A percentile compares a stretch with the other conserved stretches of the same genome.
Evolutionary conservation across 2,329 filamentous ascomycete species (phyloP).

Genomic region (Eurotiales sp.): DNA sequence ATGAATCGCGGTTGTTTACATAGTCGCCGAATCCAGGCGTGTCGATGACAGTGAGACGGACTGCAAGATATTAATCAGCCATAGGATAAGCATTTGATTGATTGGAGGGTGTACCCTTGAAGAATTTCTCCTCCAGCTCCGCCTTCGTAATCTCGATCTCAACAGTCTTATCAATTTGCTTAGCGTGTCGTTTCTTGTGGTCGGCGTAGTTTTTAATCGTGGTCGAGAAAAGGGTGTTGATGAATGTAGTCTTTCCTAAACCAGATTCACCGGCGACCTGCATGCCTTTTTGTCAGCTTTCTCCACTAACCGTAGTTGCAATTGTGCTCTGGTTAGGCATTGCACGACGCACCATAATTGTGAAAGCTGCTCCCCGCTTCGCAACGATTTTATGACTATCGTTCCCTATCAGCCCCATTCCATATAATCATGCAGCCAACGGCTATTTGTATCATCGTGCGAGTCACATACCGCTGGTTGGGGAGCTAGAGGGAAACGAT

Average conservation of each 20-base stretch:
- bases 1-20: conserved; percentile 99
- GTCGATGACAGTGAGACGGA: conserved; percentile 97
- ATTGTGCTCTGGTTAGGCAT: conserved; percentile 1
- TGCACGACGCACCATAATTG: conserved; percentile 79
- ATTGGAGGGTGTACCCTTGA: conserved; percentile 74
- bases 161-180: conserved; percentile 99
- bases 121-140: conserved; percentile 99
- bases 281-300: conserved; percentile 3
- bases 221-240: conserved; percentile 99
- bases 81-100: neutral
- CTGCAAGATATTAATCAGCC: conserved; percentile 49
- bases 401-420: conserved; percentile 22
- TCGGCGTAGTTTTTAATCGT: conserved; percentile 99
- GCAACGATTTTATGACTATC: conserved; percentile 67
- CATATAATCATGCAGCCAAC: conserved; percentile 11
- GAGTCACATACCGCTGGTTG: conserved; percentile 63
- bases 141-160: conserved; percentile 99
- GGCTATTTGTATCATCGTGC: neutral
- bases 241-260: conserved; percentile 98
- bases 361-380: conserved; percentile 93
- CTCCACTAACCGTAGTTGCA: no score
- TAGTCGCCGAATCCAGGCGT: conserved; percentile 99
- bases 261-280: conserved; percentile 98
- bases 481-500: conserved; percentile 51
- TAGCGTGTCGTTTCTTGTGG: conserved; percentile 97